phyloP scores from a whole-genome alignment of 1,284 basidiomycete species.

The Naganishia liquefaciens region DNA sequence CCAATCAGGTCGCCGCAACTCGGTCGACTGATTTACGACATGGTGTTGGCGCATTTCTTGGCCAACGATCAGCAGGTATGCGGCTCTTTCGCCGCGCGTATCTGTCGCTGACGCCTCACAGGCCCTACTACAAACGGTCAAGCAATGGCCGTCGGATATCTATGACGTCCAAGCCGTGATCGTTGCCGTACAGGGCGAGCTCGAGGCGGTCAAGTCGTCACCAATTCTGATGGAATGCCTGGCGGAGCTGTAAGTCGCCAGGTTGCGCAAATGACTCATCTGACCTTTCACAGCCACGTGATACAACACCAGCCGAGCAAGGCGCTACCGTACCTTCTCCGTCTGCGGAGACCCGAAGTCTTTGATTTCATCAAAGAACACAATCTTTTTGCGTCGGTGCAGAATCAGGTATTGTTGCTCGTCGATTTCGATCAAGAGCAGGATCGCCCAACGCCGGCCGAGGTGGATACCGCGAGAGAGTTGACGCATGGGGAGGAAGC shows the following conservation, averaged over 20 bases:
- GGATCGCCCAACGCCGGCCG: slow-evolving; percentile 30
- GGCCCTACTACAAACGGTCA: slow-evolving; percentile 75
- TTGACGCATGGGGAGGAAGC: slow-evolving; percentile 31
- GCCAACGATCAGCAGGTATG: slow-evolving; percentile 71
- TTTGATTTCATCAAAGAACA: slow-evolving; percentile 93
- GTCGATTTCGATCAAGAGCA: slow-evolving; percentile 94
- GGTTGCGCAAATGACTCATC: background rate
- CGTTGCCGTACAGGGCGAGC: slow-evolving; percentile 77
- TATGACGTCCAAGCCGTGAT: slow-evolving; percentile 87
- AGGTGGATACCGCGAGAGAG: background rate
- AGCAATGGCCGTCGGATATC: slow-evolving; percentile 85
- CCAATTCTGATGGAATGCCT: slow-evolving; percentile 84
- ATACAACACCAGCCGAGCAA: slow-evolving; percentile 88
- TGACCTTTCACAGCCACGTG: slow-evolving; percentile 63
- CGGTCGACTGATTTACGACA: slow-evolving; percentile 85
- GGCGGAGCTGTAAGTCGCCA: slow-evolving; percentile 72
- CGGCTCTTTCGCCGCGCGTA: background rate
- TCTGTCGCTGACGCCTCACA: slow-evolving; percentile 44
- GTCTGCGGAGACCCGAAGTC: slow-evolving; percentile 81
- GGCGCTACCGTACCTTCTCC: slow-evolving; percentile 85
- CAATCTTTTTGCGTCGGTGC: slow-evolving; percentile 91
- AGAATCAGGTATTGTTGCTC: slow-evolving; percentile 86
- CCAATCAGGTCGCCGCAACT: slow-evolving; percentile 81
- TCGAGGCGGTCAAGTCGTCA: slow-evolving; percentile 65
- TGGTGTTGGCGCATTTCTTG: slow-evolving; percentile 87